Evolutionary conservation across 1,284 basidiomycete genomes (phyloP), one percentile per base, ranked within the genome.

Genomic region (Marasmius fiardii): DNA sequence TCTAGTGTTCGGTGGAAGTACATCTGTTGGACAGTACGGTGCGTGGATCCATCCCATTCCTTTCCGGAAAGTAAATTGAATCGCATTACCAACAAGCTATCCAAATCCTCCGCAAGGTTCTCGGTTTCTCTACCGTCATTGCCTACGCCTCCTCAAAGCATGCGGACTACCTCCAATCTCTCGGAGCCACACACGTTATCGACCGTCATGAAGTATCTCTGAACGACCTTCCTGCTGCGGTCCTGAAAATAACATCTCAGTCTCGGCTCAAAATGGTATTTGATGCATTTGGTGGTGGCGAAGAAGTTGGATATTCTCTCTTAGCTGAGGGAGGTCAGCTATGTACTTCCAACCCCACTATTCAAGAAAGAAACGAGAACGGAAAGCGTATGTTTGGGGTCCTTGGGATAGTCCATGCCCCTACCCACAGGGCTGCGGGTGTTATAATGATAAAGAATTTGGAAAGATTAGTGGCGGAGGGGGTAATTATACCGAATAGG

Each of bases 401-500:
- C 16, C 26, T 35, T 2, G 54, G 49, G 5, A 31, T 21, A 11
- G 37, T 43, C 8, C 41, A 39, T 26, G 28, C 33, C 8, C 35
- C 34, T n/a, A 26, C 11, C 3, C 37, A 51, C 18, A 39, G 54
- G 33, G 35, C 23, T 3, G 49, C 49, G 50, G 54, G 54, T 59
- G 41, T 52, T 26, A 49, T 45, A 16, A 50, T 61, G 43, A 63
- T 63, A 23, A 45, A 50, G 6, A 49, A 51, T 14, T 28, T 64
- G 37, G 55, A 35, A 33, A 43, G 53, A 6, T 47, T 61, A 23
- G 44, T 66, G 20, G 56, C 57, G 33, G 47, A 53, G n/a, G 64
- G 63, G 18, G 51, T 39, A 1, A 61, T 67, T 37, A 58, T 61
- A 58, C 60, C 62, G 21, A 56, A 54, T 43, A 31, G 55, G n/a